A percentile compares a stretch with the other conserved stretches of the same genome.
Conservation (phyloP, 2,329 filamentous ascomycete genomes). For the Nigrograna mackinnonii region DNA sequence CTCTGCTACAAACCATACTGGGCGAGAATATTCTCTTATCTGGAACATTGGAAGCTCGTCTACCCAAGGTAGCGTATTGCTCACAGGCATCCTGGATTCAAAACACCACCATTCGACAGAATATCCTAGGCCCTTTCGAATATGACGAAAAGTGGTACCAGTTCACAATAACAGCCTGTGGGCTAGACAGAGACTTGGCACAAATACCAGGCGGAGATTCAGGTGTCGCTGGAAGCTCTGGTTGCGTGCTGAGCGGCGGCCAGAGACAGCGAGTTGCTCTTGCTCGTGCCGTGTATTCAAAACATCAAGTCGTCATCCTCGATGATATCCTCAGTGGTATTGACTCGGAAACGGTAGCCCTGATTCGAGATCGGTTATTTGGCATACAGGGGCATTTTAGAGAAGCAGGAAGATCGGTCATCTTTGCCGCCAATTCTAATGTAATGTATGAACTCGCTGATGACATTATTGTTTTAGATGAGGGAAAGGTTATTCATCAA, state of each 20-base stretch:
- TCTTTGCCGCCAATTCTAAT: no score
- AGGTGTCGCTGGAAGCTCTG: slow-evolving; percentile 52
- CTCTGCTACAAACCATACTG: slow-evolving; percentile 29
- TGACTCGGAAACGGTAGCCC: slow-evolving; percentile 49
- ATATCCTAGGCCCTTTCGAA: slow-evolving; percentile 20
- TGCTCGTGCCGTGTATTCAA: slow-evolving; percentile 54
- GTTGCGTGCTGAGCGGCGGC: slow-evolving; percentile 51
- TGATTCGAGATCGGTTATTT: no score
- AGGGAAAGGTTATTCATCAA: slow-evolving; percentile 6
- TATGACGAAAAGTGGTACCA: slow-evolving; percentile 29
- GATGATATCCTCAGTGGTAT: slow-evolving; percentile 54
- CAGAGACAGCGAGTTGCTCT: slow-evolving; percentile 50
- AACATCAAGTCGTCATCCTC: slow-evolving; percentile 46
- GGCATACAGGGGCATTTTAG: no score
- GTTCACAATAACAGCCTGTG: slow-evolving; percentile 20
- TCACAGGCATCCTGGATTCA: slow-evolving; percentile 29
- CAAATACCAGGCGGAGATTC: slow-evolving; percentile 19
- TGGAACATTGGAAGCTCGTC: slow-evolving; percentile 7
- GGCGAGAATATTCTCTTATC: slow-evolving; percentile 9
- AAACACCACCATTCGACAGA: slow-evolving; percentile 27
- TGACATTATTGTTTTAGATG: slow-evolving; percentile 1
- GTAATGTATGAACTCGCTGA: slow-evolving; percentile 1
- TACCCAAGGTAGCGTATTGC: slow-evolving; percentile 18
- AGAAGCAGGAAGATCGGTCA: no score
- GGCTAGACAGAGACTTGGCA: slow-evolving; percentile 15